Conservation (phyloP, 2,329 filamentous ascomycete genomes). For the Tolypocladium nubicola region DNA sequence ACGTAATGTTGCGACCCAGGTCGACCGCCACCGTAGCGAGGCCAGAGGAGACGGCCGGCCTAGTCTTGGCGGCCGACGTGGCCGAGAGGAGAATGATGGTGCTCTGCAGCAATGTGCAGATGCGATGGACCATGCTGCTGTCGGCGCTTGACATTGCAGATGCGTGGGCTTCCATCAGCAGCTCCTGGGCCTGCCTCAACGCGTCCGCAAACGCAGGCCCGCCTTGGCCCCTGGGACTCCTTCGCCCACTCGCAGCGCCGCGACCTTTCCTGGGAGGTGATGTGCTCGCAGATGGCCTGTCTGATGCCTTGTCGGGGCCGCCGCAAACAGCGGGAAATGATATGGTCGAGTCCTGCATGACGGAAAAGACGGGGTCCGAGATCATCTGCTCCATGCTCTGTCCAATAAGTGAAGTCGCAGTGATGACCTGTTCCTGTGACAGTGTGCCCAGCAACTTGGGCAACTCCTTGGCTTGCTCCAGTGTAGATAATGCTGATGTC, state of each 20-base stretch:
- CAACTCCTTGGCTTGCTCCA: constrained; percentile 38
- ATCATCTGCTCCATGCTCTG: constrained; percentile 64
- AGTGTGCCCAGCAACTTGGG: constrained; percentile 28
- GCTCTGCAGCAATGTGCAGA: constrained; percentile 53
- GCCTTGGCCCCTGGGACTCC: constrained; percentile 17
- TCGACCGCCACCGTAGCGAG: constrained; percentile 57
- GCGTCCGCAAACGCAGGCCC: constrained; percentile 42
- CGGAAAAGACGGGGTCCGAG: constrained; percentile 74
- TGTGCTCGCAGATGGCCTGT: constrained; percentile 21
- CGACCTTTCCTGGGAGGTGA: constrained; percentile 23
- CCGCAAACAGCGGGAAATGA: constrained; percentile 63
- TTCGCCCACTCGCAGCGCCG: constrained; percentile 10
- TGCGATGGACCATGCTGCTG: constrained; percentile 49
- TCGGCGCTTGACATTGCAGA: constrained; percentile 43
- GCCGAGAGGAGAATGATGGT: constrained; percentile 57
- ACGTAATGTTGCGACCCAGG: constrained; percentile 57
- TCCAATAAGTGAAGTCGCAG: constrained; percentile 57
- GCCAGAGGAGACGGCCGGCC: constrained; percentile 36
- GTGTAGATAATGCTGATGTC: constrained; percentile 42
- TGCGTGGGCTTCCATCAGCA: constrained; percentile 52
- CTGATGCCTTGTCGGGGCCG: constrained; percentile 27
- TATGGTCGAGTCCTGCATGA: constrained; percentile 85
- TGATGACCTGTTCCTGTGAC: constrained; percentile 45
- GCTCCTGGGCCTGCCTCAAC: constrained; percentile 54
- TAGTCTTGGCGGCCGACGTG: constrained; percentile 36